Base-by-base conservation (phyloP, 768 basidiomycete species). In the Mycena rosella region DNA sequence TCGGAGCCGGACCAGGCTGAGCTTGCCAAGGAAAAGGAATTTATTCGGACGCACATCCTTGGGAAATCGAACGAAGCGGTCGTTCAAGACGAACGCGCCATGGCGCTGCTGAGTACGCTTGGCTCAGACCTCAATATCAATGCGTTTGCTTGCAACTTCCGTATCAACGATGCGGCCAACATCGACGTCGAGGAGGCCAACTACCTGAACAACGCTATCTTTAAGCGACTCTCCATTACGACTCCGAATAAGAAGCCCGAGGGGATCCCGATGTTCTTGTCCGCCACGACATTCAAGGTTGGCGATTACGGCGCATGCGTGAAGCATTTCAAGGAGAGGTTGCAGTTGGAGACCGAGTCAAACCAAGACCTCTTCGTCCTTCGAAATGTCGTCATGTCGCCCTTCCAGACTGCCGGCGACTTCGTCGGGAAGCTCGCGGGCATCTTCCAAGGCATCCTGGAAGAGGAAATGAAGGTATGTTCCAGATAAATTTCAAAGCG, bases 91-190 rank as follows among this genome's bases (percentile, higher is more conserved):
- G 20, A 52, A 49, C 60, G 71, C 8, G 74, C 78, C 17, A 69
- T 69, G 74, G 63, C 74, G 6, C 57, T 75, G 29, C 61, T 81
- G 49, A 56, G 60, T 17, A 65, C 72, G n/a, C 55, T 81, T 11
- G 83, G 83, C 20, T 79, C 79, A 9, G 85, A 85, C 67, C 78
- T 86, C 61, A 77, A 74, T 56, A 83, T 86, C 75, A 84, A 85
- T 62, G 76, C 79, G 2, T 86, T 85, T 61, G 77, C 80, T 2
- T 79, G 78, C 74, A 85, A 86, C 74, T 84, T 85, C 76, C 74
- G 77, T 22, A 63, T 78, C 51, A 72, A 77, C 55, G 81, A 77
- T 38, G 59, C 53, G 34, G 42, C 74, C 60, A 85, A 82, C 73
- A 71, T 70, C 42, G 81, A 82, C 73, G 73, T 85, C 61, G 76